Base-by-base conservation (phyloP, 179 eudicot genomes). In the Camellia oleifera region DNA sequence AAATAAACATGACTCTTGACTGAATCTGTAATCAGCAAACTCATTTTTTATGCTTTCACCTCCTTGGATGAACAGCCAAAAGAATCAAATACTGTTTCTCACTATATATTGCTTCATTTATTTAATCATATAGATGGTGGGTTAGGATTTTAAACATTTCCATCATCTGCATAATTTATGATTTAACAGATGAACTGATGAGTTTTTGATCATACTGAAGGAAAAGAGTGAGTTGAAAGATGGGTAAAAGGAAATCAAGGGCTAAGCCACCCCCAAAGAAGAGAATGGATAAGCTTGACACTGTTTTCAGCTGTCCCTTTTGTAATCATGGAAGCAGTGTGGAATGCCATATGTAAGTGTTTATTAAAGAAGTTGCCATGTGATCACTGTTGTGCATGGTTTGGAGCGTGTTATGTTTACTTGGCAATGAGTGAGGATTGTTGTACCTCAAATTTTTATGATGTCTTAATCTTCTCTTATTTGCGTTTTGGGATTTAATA, bases 181-280 rank as follows among this genome's bases (percentile, higher is more conserved):
- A 57, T 60, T 5, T n/a, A 10, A 69, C 20, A 12, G 7, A 79
- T 48, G 69, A 62, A 4, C 72, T 79, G 32, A 72, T 46, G 48
- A 23, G 0, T 8, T 61, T 26, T 60, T 67, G 40, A 3, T 69
- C 26, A n/a, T 44, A 18, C 53, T 78, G 54, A 56, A 56, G 74
- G 80, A 54, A 68, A 78, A 69, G 5, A 78, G 4, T 78, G 79
- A 69, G 26, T 72, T 86, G 82, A 75, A 17, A 40, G 4, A 93
- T 93, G 97, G 97, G 97, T 77, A 93, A 93, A 84, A 90, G 97
- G 86, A 93, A 93, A 89, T 90, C 97, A 57, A 89, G 90, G 73
- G 91, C 94, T 0, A 93, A 93, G 92, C 93, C 94, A 46, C 75
- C 92, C n/a, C 86, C 97, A 23, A 93, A 85, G 94, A 93, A 93